phyloP scores from a whole-genome alignment of 2,329 filamentous ascomycete genomes.

The Lasiodiplodia sp. region DNA sequence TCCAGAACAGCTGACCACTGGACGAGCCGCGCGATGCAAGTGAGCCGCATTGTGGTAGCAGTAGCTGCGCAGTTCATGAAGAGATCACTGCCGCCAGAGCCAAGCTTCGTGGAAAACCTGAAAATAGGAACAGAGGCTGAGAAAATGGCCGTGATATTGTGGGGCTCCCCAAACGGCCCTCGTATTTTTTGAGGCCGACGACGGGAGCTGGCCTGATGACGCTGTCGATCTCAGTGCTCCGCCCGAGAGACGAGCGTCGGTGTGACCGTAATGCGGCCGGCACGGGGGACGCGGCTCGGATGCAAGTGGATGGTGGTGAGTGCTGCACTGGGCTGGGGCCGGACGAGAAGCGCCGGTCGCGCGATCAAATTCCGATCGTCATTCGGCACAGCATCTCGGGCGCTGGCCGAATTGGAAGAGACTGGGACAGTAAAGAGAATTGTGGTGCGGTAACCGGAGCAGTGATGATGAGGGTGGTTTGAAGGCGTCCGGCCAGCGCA shows the following conservation, averaged over 20 bases:
- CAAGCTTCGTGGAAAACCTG: background rate
- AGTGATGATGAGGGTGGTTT: background rate
- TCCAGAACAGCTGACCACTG: background rate
- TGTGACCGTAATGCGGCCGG: background rate
- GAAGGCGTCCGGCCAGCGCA: background rate
- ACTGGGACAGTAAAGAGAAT: background rate
- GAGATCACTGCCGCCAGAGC: background rate
- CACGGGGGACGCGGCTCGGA: background rate
- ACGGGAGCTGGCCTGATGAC: constrained; percentile 1
- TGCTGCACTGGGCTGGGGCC: background rate
- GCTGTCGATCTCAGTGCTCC: background rate
- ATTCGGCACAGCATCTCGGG: background rate
- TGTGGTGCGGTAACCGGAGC: background rate
- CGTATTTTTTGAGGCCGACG: background rate
- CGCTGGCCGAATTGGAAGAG: background rate
- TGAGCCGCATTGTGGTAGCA: background rate
- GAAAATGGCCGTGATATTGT: background rate
- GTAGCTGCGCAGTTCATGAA: background rate
- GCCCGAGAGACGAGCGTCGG: background rate
- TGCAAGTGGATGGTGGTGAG: background rate
- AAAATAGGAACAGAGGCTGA: constrained; percentile 20
- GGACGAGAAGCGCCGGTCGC: background rate
- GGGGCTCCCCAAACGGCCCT: background rate
- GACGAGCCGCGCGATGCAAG: background rate
- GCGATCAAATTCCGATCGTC: background rate